Conservation (phyloP, 2,329 filamentous ascomycete species). For the Stachybotrys elegans region DNA sequence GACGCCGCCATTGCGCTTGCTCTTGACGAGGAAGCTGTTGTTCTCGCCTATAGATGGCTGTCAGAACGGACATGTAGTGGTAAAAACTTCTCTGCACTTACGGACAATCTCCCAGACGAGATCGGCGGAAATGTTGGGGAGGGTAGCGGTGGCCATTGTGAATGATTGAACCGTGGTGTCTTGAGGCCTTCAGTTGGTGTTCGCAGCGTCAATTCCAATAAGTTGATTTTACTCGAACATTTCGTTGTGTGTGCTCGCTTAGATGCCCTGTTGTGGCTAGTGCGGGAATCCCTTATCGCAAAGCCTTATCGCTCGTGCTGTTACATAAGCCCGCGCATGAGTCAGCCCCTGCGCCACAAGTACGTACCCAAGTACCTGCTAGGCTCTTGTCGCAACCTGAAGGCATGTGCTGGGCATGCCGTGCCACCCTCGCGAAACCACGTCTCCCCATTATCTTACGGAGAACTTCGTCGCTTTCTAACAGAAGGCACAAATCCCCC, state of each 20-base stretch:
- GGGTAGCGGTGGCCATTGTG: slow-evolving; percentile 53
- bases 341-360: no score
- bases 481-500: no score
- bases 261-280: slow-evolving; percentile 6
- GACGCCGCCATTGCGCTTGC: slow-evolving; percentile 69
- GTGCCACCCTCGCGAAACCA: no score
- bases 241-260: slow-evolving; percentile 33
- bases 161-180: slow-evolving; percentile 20
- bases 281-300: no score
- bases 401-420: no score
- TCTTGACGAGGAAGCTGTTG: slow-evolving; percentile 92
- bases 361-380: no score
- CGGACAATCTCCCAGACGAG: slow-evolving; percentile 93
- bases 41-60: slow-evolving; percentile 59
- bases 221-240: slow-evolving; percentile 18
- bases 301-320: no score
- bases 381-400: no score
- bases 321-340: no score
- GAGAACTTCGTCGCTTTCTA: no score
- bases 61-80: background rate
- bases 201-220: slow-evolving; percentile 15
- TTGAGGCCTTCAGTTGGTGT: slow-evolving; percentile 27
- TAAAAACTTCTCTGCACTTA: slow-evolving; percentile 55
- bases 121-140: slow-evolving; percentile 79
- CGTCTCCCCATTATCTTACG: no score